A percentile compares a stretch with the other conserved stretches of the same genome.
phyloP scores from a whole-genome alignment of 768 basidiomycete genomes.

The Goffeauzyma gilvescens region DNA sequence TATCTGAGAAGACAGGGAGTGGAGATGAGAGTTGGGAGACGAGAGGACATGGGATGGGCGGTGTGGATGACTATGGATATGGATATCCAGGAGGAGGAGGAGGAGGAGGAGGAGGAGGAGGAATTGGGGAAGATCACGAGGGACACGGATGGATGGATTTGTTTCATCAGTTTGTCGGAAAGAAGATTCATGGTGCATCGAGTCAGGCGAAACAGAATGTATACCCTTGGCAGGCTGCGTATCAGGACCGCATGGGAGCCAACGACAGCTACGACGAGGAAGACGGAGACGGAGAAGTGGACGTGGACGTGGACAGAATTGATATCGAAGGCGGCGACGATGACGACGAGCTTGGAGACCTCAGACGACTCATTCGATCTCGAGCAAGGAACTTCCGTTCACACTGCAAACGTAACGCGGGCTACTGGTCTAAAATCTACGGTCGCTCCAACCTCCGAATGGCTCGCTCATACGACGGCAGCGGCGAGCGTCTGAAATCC shows the following conservation, averaged over 20 bases:
- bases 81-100: background rate
- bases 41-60: too few species aligned
- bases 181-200: too few species aligned
- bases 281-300: too few species aligned
- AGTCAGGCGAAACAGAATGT: too few species aligned
- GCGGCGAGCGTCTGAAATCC: conserved; percentile 2
- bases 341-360: background rate
- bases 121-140: background rate
- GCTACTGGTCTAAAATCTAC: background rate
- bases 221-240: too few species aligned
- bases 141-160: too few species aligned
- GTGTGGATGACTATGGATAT: background rate
- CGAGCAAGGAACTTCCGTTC: conserved; percentile 4
- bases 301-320: background rate
- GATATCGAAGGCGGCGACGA: conserved; percentile 2
- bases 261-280: too few species aligned
- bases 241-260: too few species aligned
- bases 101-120: background rate
- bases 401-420: background rate
- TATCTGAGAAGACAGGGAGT: background rate
- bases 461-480: conserved; percentile 6
- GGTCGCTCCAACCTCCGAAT: conserved; percentile 3
- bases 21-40: background rate
- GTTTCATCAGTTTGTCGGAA: too few species aligned
- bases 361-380: background rate